A percentile compares a stretch with the other conserved stretches of the same genome.
These are phyloP conservation scores for Barbatosphaeria neglecta DNA, from an alignment of 495 filamentous ascomycete species.

Conservation along the genomic window DNA sequence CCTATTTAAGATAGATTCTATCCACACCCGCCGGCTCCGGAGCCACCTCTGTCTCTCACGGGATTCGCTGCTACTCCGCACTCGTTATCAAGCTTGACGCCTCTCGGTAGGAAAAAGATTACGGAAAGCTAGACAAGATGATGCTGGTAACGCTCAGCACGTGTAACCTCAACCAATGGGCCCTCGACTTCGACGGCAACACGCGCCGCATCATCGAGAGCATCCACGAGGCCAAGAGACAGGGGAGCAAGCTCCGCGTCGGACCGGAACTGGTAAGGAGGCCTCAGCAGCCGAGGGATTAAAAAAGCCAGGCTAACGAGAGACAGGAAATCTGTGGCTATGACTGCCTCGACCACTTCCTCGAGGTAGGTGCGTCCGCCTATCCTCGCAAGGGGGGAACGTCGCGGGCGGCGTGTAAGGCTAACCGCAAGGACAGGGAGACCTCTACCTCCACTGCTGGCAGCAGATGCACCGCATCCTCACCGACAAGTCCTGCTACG, in stretches of 20 bases:
- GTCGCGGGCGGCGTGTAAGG: neutral
- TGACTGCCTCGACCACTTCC: conserved; percentile 61
- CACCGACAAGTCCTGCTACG: conserved; percentile 50
- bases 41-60: too few relatives aligned
- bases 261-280: conserved; percentile 40
- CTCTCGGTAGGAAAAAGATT: neutral
- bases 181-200: conserved; percentile 66
- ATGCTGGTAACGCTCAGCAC: neutral
- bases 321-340: conserved; percentile 47
- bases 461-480: conserved; percentile 60
- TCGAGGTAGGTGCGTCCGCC: conserved; percentile 39
- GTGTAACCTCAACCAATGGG: conserved; percentile 49
- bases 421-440: conserved; percentile 4
- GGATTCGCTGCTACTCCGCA: too few relatives aligned
- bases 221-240: conserved; percentile 58
- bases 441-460: conserved; percentile 57
- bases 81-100: neutral
- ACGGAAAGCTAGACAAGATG: neutral
- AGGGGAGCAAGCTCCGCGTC: conserved; percentile 59
- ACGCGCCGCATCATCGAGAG: conserved; percentile 61
- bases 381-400: too few relatives aligned
- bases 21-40: too few relatives aligned
- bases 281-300: neutral
- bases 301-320: neutral
- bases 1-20: too few relatives aligned